These are phyloP conservation scores for Mucor racemosus DNA, from an alignment of 371 early-diverging fungal genomes.

Conservation along the genomic window DNA sequence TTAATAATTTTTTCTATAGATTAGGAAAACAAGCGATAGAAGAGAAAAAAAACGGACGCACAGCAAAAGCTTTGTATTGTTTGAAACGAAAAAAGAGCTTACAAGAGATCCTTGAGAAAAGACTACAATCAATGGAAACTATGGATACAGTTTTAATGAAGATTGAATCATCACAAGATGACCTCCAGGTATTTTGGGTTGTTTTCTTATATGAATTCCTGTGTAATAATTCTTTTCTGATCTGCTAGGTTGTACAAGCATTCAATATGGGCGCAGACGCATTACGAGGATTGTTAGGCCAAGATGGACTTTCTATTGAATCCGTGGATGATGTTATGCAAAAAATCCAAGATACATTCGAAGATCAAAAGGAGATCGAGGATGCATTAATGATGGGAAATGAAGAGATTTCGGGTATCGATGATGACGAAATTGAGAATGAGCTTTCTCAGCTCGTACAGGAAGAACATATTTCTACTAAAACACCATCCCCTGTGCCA, in stretches of 20 bases:
- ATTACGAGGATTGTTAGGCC: conserved; percentile 39
- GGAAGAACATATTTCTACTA: conserved; percentile 2
- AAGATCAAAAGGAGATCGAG: conserved; percentile 63
- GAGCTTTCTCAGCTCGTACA: conserved; percentile 46
- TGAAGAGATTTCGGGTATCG: conserved; percentile 25
- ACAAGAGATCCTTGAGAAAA: conserved; percentile 45
- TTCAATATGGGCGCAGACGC: conserved; percentile 59
- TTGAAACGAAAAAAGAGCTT: conserved; percentile 50
- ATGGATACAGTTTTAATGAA: conserved; percentile 60
- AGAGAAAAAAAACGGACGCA: conserved; percentile 34
- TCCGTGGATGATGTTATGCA: conserved; percentile 55
- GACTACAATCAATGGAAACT: conserved; percentile 56
- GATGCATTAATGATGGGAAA: conserved; percentile 46
- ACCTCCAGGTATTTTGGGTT: conserved; percentile 48
- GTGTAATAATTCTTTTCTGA: background rate
- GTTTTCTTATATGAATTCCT: background rate
- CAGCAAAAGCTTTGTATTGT: conserved; percentile 53
- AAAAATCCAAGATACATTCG: conserved; percentile 48
- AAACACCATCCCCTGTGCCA: conserved; percentile 6
- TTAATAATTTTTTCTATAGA: background rate
- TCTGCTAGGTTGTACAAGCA: conserved; percentile 52
- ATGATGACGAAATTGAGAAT: conserved; percentile 50
- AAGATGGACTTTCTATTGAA: conserved; percentile 44
- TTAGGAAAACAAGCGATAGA: conserved; percentile 30
- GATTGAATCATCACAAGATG: conserved; percentile 58